Evolutionary conservation across 164 flowering plant species (phyloP).

Genomic region (Houttuynia cordata): DNA sequence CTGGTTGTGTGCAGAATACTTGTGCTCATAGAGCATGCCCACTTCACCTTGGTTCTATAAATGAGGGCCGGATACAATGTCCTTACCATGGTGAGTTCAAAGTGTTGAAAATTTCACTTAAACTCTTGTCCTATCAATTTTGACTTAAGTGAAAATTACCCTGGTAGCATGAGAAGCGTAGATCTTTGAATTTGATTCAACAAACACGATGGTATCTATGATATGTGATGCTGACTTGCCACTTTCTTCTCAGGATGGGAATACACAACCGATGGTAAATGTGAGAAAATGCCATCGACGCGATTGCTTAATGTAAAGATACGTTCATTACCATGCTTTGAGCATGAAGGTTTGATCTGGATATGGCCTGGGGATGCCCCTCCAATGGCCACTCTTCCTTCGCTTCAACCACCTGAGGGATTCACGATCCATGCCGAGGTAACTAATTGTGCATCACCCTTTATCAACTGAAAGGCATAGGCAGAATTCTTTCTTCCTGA

Average conservation of each 20-base stretch:
- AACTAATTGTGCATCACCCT: not conserved
- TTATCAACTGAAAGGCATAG: not conserved
- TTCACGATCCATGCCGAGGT: constrained; percentile 92
- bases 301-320: constrained; percentile 49
- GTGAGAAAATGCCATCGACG: constrained; percentile 98
- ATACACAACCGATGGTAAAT: constrained; percentile 88
- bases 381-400: constrained; percentile 68
- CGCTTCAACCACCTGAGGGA: constrained; percentile 78
- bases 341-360: constrained; percentile 96
- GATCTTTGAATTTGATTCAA: not conserved
- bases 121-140: no score
- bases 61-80: constrained; percentile 88
- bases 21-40: constrained; percentile 99
- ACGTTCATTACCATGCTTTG: constrained; percentile 75
- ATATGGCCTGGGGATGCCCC: constrained; percentile 93
- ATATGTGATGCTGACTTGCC: not conserved
- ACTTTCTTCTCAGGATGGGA: constrained; percentile 68
- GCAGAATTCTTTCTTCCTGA: not conserved
- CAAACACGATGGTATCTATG: no score
- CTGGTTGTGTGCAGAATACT: constrained; percentile 90
- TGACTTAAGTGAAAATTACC: no score
- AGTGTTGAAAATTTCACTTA: not conserved
- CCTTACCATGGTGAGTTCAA: constrained; percentile 85
- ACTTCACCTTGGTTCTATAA: constrained; percentile 87
- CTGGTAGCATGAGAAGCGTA: not conserved